Base-by-base conservation (phyloP, 1,139 yeast genomes). In the Protomyces inouyei region DNA sequence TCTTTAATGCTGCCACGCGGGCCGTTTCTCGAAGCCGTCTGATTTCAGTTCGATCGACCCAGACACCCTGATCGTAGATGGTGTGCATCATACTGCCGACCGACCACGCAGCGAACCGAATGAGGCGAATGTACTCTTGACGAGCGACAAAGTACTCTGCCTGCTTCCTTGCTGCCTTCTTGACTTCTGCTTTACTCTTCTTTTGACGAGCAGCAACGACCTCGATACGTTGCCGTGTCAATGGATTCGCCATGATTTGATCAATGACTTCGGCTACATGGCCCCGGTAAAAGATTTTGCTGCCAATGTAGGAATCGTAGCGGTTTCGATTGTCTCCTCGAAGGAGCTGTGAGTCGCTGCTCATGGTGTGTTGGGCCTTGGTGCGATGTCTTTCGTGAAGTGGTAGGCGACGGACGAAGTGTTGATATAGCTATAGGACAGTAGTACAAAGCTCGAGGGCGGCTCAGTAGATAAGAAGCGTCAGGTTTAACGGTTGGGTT, bases 51-150 rank as follows among this genome's bases (percentile, higher is more conserved):
- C 73, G 67, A 57, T 75, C 72, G 57, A 78, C 76, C 67, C 77
- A 79, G 57, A 78, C 76, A 9, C 81, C 81, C 69, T 78, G 80
- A 67, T 76, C 77, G 69, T 78, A 78, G 21, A 79, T 73, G 14
- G 80, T 71, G 6, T 76, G 71, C 54, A 78, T 72, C 40, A 76
- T 71, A 67, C 78, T 79, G 52, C 77, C 77, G 40, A 76, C 76
- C 16, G 75, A 69, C 66, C 74, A 77, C 68, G 77, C 77, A 68
- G 75, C 71, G 52, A 74, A 68, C 56, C 75, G 71, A 48, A 76
- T 71, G 10, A 74, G 69, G 3, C 70, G 60, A 64, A 73, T 72
- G 65, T 71, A 72, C 53, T 76, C 76, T 60, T 74, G 76, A 28
- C 73, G 70, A 66, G 77, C 76, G 69, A 76, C 71, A 70, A 76